Evolutionary conservation across 768 basidiomycete genomes (phyloP).

Genomic region (Pleurotus cornucopiae): DNA sequence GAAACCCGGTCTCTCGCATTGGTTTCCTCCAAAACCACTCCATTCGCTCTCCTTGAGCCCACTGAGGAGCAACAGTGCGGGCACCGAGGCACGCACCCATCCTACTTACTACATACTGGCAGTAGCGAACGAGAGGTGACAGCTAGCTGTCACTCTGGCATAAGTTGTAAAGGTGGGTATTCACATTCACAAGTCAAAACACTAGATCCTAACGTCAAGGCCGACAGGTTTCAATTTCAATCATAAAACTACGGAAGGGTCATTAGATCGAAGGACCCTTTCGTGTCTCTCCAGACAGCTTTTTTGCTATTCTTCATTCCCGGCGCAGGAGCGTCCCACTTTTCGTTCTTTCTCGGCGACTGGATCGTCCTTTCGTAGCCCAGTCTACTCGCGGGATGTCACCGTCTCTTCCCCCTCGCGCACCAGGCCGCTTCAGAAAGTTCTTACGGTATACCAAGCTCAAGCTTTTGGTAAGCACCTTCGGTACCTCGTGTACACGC

Average conservation of each 20-base stretch:
- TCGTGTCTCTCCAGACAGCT: background rate
- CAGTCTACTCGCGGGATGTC: background rate
- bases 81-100: background rate
- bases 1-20: background rate
- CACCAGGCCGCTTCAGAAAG: constrained; percentile 3
- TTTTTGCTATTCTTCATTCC: background rate
- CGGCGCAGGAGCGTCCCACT: constrained; percentile 2
- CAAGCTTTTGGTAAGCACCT: background rate
- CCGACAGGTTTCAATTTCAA: background rate
- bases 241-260: background rate
- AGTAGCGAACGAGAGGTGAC: background rate
- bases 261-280: background rate
- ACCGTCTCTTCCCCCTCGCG: constrained; percentile 6
- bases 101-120: background rate
- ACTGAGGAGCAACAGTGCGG: background rate
- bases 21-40: background rate
- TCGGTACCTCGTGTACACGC: background rate
- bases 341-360: constrained; percentile 4
- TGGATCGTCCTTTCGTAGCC: constrained; percentile 5
- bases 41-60: background rate
- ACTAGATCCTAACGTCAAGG: background rate
- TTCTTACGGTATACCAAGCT: background rate
- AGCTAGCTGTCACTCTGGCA: background rate
- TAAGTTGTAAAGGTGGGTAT: background rate
- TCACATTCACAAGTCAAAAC: background rate